Evolutionary conservation across 2,329 filamentous ascomycete species (phyloP), one percentile per base, ranked within the genome.

Genomic region (Mycosphaerelloides madeirae): DNA sequence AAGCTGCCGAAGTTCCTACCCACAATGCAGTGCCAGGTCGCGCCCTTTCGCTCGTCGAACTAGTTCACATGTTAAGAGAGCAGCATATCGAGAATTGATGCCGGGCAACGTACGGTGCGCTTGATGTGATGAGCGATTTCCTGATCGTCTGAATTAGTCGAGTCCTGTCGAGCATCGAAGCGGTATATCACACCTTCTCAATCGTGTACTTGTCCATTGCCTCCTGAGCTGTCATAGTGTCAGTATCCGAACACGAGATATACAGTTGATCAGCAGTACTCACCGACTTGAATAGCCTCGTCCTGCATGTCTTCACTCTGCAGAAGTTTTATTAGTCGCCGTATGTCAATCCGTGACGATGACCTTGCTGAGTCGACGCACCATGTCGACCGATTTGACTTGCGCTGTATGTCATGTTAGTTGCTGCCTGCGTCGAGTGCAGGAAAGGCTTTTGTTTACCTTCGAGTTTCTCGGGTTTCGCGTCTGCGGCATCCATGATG

Each of bases 21-120:
- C 28, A 98, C 93, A 58, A 98, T 96, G 72, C 93, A 98, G 72
- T 98, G 93, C 93, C 91, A 98, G 67, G 93, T 98, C 52, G 91
- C 90, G 29, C 93, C 93, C 75, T 96, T 96, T 66, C 90, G 85
- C 63, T 87, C 86, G 68, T 98, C 93, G 63, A 98, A 97, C 91
- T 97, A 61, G n/a, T 29, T 8, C 19, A 15, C 14, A 9, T 8
- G 38, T 40, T 22, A 40, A 16, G 3, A n/a, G 12, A 13, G 6
- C 28, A 20, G 22, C 13, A 6, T 20, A 9, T 16, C 13, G 15
- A n/a, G 6, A 19, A 11, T 40, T 16, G 25, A 12, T 8, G 6
- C 3, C 7, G 6, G 13, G 22, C 6, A 18, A 43, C 51, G 58
- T 69, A 94, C 89, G 65, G 89, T 90, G 69, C 86, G 85, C 79